Conservation (phyloP, 2,329 filamentous ascomycete species). For the Pestalotiopsis fici region DNA sequence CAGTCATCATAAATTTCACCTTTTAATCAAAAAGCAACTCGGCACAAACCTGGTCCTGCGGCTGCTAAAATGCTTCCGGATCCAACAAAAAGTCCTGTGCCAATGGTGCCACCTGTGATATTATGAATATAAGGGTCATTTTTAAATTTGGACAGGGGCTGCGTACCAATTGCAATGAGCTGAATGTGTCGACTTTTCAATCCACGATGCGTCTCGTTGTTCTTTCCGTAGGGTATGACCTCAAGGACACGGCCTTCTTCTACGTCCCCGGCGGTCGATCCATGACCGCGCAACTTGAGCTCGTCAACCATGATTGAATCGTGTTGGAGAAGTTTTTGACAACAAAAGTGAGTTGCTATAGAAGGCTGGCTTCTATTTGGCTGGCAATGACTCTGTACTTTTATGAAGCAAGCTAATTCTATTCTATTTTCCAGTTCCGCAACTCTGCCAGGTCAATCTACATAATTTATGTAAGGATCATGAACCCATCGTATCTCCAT, state of each 20-base stretch:
- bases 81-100: conserved; percentile 45
- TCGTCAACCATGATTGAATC: not conserved
- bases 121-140: not conserved
- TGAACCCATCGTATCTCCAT: not conserved
- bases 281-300: not conserved
- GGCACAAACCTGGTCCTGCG: not conserved
- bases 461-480: not conserved
- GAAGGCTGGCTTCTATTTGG: not conserved
- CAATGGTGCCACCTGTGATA: conserved; percentile 15
- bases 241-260: not conserved
- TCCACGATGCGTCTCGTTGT: not conserved
- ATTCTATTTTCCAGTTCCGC: not conserved
- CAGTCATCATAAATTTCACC: not conserved
- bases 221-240: not conserved
- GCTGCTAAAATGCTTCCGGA: conserved; percentile 17
- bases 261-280: not conserved
- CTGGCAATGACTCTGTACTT: not conserved
- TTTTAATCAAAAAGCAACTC: not conserved
- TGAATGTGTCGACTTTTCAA: not conserved
- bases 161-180: not conserved
- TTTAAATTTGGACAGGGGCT: not conserved
- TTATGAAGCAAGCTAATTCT: not conserved
- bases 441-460: not conserved
- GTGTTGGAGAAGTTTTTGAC: not conserved
- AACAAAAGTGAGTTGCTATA: not conserved